Percentiles rank a stretch among this genome's conserved stretches.
Conservation (phyloP, 495 filamentous ascomycete genomes). For the Cenococcum geophilum region DNA sequence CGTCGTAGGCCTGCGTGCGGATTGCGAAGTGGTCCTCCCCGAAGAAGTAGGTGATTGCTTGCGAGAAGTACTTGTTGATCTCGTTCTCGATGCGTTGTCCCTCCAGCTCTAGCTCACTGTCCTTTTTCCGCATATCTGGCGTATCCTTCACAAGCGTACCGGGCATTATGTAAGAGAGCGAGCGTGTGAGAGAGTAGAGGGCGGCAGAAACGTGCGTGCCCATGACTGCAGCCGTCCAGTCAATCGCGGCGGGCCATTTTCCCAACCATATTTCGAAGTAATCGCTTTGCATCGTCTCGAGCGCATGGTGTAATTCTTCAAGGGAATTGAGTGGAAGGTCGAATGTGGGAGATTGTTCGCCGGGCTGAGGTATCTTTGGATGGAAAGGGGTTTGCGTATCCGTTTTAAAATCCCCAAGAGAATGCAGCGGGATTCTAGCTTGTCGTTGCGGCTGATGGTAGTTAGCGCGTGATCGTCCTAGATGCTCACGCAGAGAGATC, state of each 20-base stretch:
- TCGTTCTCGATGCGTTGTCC: constrained; percentile 58
- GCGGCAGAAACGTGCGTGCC: constrained; percentile 71
- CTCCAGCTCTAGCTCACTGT: constrained; percentile 26
- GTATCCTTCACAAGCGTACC: constrained; percentile 18
- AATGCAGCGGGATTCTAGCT: too few species aligned
- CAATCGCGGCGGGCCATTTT: constrained; percentile 79
- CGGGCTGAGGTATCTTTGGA: neutral
- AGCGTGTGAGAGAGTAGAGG: constrained; percentile 50
- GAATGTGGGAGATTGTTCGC: neutral
- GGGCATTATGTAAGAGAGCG: constrained; percentile 31
- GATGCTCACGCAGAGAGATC: too few species aligned
- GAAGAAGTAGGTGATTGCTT: constrained; percentile 72
- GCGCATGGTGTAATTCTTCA: constrained; percentile 40
- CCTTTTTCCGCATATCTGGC: neutral
- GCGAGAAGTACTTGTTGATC: constrained; percentile 75
- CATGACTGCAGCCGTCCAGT: constrained; percentile 90
- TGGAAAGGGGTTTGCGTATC: neutral
- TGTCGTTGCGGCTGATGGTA: too few species aligned
- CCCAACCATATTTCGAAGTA: constrained; percentile 75
- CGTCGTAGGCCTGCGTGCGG: constrained; percentile 80
- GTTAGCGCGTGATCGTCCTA: too few species aligned
- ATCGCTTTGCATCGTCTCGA: constrained; percentile 58
- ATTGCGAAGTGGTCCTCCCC: constrained; percentile 75
- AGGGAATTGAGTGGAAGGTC: constrained; percentile 48
- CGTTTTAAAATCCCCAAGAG: neutral